These are phyloP conservation scores for Jacaranda copaia DNA, from an alignment of 257 asterid species.

Conservation along the genomic window DNA sequence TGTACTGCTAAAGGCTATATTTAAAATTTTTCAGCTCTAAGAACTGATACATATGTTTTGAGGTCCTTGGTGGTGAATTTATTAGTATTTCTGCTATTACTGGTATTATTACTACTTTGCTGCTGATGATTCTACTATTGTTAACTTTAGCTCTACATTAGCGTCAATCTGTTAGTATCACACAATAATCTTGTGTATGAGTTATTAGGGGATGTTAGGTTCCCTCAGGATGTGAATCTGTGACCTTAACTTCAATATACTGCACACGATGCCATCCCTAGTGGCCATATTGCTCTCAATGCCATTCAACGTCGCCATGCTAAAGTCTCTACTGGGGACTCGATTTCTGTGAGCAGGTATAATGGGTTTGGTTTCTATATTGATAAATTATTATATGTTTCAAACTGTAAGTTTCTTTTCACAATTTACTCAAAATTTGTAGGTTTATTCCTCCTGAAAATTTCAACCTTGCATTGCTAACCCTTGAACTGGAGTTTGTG, in stretches of 20 bases:
- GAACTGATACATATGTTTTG: not conserved
- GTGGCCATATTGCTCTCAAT: conserved; percentile 81
- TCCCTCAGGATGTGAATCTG: conserved; percentile 5
- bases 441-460: conserved; percentile 89
- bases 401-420: conserved; percentile 18
- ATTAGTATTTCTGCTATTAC: conserved; percentile 5
- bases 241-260: conserved; percentile 76
- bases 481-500: conserved; percentile 96
- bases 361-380: conserved; percentile 6
- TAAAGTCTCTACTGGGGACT: conserved; percentile 82
- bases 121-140: conserved; percentile 18
- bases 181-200: conserved; percentile 6
- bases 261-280: conserved; percentile 61
- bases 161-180: not conserved
- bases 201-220: conserved; percentile 30
- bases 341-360: conserved; percentile 78
- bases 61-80: not conserved
- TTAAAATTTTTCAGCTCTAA: not conserved
- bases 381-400: conserved; percentile 3
- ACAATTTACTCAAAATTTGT: conserved; percentile 30
- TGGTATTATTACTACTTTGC: not conserved
- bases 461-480: conserved; percentile 81
- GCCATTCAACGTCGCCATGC: conserved; percentile 92
- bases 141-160: not conserved
- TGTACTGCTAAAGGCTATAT: conserved; percentile 19